These are phyloP conservation scores for Firmiana major DNA, from an alignment of 345 rosid genomes.

Conservation along the genomic window DNA sequence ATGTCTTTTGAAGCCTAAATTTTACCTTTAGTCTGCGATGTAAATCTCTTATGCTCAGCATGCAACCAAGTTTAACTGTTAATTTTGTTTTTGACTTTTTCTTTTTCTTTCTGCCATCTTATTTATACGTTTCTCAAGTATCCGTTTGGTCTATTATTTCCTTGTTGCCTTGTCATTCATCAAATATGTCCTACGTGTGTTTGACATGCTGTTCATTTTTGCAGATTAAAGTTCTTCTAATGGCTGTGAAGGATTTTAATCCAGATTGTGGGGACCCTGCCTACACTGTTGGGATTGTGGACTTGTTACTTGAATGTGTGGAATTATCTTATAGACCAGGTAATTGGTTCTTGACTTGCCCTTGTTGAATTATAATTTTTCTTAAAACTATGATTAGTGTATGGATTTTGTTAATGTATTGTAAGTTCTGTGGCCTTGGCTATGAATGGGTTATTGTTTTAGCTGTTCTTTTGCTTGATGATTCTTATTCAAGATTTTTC, in stretches of 20 bases:
- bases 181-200: not conserved
- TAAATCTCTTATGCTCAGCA: not conserved
- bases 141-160: not conserved
- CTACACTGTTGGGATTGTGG: conserved; percentile 96
- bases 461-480: not conserved
- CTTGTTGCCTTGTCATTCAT: conserved; percentile 3
- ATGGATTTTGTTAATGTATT: not conserved
- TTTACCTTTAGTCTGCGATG: conserved; percentile 2
- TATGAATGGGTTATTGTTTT: not conserved
- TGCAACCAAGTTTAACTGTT: not conserved
- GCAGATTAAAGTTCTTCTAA: conserved; percentile 93
- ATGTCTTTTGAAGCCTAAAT: not conserved
- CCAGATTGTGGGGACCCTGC: conserved; percentile 85
- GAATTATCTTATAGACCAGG: conserved; percentile 95
- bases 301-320: conserved; percentile 96
- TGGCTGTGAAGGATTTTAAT: conserved; percentile 91
- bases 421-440: conserved; percentile 1
- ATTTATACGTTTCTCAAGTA: not conserved
- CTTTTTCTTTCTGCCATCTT: not conserved
- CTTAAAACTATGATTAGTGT: not conserved
- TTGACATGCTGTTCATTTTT: conserved; percentile 23
- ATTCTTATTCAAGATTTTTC: conserved; percentile 5
- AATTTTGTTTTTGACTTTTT: not conserved
- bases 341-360: conserved; percentile 29
- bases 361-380: not conserved